phyloP scores from a whole-genome alignment of 306 rosid genomes.

The Rubus parviflorus region DNA sequence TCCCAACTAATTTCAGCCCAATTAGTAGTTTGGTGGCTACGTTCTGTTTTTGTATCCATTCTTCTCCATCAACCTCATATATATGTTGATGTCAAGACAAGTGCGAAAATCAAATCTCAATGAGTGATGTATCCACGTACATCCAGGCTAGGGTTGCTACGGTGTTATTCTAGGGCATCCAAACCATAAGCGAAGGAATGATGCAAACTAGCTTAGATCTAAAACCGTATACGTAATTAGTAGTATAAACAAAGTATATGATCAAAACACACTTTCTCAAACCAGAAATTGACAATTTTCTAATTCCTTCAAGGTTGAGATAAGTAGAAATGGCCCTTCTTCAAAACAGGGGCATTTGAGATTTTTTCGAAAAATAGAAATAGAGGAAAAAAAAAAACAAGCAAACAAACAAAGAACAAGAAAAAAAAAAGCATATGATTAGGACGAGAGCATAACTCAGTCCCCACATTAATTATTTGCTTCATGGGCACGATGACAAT shows the following conservation, averaged over 20 bases:
- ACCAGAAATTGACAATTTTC: neutral
- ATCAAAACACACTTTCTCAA: neutral
- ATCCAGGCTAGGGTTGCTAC: neutral
- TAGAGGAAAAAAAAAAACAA: neutral
- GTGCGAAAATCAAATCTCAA: neutral
- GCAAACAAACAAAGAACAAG: neutral
- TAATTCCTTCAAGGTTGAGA: neutral
- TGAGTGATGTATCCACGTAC: slow-evolving; percentile 1
- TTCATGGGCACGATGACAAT: slow-evolving; percentile 8
- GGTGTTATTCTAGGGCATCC: neutral
- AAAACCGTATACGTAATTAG: neutral
- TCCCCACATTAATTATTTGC: slow-evolving; percentile 3
- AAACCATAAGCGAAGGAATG: neutral
- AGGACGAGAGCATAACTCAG: neutral
- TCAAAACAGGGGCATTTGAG: neutral
- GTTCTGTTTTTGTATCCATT: neutral
- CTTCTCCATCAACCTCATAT: neutral
- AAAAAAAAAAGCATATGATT: neutral
- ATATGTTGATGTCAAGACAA: neutral
- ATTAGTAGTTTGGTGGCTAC: neutral
- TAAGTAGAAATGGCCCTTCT: neutral
- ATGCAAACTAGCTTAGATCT: slow-evolving; percentile 7
- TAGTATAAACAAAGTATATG: neutral
- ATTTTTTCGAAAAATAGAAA: neutral
- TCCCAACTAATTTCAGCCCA: neutral